A percentile compares a stretch with the other conserved stretches of the same genome.
These are phyloP conservation scores for Colletotrichum navitas DNA, from an alignment of 2,329 filamentous ascomycete species.

Conservation along the genomic window DNA sequence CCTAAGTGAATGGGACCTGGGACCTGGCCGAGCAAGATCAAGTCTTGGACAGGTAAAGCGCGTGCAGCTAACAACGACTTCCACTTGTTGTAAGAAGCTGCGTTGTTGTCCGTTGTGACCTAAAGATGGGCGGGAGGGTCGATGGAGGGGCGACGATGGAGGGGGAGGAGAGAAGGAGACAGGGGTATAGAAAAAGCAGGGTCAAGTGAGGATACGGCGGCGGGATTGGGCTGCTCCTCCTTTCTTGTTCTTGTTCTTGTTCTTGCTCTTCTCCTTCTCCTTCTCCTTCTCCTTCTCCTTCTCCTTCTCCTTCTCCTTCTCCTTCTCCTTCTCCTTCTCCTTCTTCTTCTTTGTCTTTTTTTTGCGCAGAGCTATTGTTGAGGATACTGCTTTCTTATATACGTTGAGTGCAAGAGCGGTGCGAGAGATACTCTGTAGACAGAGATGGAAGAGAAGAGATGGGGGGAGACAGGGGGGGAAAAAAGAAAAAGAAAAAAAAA, in stretches of 20 bases:
- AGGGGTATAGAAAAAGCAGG: conserved; percentile 30
- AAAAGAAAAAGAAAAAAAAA: background rate
- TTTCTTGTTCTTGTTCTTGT: background rate
- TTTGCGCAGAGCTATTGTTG: conserved; percentile 34
- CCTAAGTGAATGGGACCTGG: background rate
- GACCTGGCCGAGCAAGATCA: conserved; percentile 4
- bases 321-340: too few relatives aligned
- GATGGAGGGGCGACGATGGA: conserved; percentile 34
- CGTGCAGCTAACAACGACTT: background rate
- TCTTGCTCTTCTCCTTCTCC: too few relatives aligned
- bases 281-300: too few relatives aligned
- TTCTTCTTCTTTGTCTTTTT: background rate
- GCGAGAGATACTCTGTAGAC: background rate
- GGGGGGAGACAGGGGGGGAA: too few relatives aligned
- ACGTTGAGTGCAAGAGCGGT: background rate
- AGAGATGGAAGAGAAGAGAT: background rate
- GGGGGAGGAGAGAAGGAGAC: conserved; percentile 18
- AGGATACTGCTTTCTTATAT: conserved; percentile 4
- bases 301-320: too few relatives aligned
- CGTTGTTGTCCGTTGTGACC: conserved; percentile 7
- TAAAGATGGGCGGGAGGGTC: conserved; percentile 22
- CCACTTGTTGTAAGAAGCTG: background rate
- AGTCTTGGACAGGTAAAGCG: conserved; percentile 6
- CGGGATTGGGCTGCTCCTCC: conserved; percentile 26
- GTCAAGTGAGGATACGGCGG: conserved; percentile 32